A percentile compares a stretch with the other conserved stretches of the same genome.
Evolutionary conservation across 2,329 filamentous ascomycete species (phyloP).

Genomic region (Cordyceps pruinosa): DNA sequence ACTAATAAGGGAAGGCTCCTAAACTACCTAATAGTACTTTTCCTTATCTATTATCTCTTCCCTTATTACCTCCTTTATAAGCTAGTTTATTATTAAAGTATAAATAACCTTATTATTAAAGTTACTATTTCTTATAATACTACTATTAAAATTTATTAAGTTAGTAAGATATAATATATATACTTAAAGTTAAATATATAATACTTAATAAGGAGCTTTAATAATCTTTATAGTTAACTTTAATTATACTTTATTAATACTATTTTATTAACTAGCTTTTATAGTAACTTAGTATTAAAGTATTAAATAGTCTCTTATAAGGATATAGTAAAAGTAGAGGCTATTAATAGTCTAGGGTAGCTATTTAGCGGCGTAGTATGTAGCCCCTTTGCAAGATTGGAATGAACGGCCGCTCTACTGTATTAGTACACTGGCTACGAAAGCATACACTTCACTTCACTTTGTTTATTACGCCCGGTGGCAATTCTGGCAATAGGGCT

Average conservation of each 20-base stretch:
- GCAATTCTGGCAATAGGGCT: not conserved
- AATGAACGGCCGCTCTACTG: not conserved
- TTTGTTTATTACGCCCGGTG: not conserved
- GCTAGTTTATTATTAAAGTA: not conserved
- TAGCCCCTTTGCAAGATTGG: not conserved
- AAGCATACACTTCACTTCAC: too few species aligned
- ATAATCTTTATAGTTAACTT: not conserved
- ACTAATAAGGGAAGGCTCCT: not conserved
- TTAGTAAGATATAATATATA: not conserved
- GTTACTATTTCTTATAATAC: not conserved
- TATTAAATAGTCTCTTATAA: too few species aligned
- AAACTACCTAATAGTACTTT: not conserved
- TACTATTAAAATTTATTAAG: not conserved
- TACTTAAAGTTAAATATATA: not conserved
- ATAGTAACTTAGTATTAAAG: constrained; percentile 12
- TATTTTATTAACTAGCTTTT: not conserved
- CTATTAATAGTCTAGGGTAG: too few species aligned
- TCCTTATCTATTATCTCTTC: not conserved
- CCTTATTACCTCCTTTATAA: not conserved
- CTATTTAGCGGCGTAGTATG: not conserved
- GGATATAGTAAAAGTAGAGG: too few species aligned
- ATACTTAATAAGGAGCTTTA: not conserved
- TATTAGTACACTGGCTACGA: not conserved
- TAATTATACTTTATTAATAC: not conserved
- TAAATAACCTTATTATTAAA: not conserved